These are phyloP conservation scores for Micromonas pusilla DNA, from an alignment of 139 green algal genomes.

Conservation along the genomic window DNA sequence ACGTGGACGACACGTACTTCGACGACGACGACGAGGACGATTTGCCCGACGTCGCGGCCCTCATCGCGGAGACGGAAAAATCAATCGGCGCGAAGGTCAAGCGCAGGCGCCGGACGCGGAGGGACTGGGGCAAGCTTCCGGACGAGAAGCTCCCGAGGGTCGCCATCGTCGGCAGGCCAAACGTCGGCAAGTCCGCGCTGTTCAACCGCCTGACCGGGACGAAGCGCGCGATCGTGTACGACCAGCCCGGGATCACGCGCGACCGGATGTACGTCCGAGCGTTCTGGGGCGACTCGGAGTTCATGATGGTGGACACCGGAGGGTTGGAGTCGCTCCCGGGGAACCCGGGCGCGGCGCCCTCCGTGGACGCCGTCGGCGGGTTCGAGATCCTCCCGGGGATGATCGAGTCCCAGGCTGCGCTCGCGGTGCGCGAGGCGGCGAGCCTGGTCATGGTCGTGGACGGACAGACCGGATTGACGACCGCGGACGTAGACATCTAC, in stretches of 20 bases:
- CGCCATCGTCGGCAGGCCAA: conserved; percentile 86
- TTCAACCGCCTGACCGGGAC: conserved; percentile 87
- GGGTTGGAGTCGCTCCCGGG: conserved; percentile 24
- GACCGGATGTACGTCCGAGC: conserved; percentile 85
- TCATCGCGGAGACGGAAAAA: neutral
- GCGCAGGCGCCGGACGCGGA: neutral
- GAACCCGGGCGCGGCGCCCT: neutral
- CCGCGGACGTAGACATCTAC: conserved; percentile 77
- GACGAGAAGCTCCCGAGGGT: conserved; percentile 51
- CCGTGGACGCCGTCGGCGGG: neutral
- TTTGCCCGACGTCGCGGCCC: no score
- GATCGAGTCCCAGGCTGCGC: conserved; percentile 73
- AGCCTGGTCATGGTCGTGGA: conserved; percentile 80
- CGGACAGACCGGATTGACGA: conserved; percentile 72
- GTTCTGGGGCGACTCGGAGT: conserved; percentile 81
- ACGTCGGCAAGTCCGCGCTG: conserved; percentile 93
- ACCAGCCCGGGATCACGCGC: conserved; percentile 87
- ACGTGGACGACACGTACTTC: neutral
- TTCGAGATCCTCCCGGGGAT: conserved; percentile 23
- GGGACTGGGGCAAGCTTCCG: conserved; percentile 18
- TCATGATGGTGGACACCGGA: conserved; percentile 93
- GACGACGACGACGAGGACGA: neutral
- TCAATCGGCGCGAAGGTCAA: no score
- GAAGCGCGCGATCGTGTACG: conserved; percentile 84
- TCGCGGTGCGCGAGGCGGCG: conserved; percentile 80